Evolutionary conservation across 2,329 filamentous ascomycete genomes (phyloP).

Genomic region (Aspergillus novofumigatus): DNA sequence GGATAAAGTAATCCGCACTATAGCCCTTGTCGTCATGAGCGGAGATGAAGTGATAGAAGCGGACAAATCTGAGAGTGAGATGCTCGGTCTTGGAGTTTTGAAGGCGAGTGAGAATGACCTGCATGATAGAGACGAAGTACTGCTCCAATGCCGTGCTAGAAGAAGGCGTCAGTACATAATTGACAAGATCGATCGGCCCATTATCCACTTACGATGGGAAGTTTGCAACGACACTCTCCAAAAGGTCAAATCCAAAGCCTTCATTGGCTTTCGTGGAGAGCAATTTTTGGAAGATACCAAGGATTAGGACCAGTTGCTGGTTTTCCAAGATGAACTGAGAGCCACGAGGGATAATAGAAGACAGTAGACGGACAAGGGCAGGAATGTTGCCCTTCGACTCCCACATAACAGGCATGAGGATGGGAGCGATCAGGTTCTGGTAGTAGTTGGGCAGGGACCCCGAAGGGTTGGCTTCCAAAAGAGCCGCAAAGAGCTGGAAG

Average conservation of each 20-base stretch:
- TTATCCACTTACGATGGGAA: slow-evolving; percentile 62
- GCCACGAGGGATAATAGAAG: slow-evolving; percentile 76
- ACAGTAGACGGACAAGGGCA: slow-evolving; percentile 77
- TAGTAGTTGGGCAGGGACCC: slow-evolving; percentile 78
- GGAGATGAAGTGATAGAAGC: slow-evolving; percentile 90
- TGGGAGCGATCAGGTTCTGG: slow-evolving; percentile 69
- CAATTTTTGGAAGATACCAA: slow-evolving; percentile 95
- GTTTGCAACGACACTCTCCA: slow-evolving; percentile 72
- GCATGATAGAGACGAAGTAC: slow-evolving; percentile 76
- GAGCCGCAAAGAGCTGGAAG: slow-evolving; percentile 88
- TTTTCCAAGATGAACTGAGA: slow-evolving; percentile 67
- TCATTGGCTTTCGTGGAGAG: slow-evolving; percentile 80
- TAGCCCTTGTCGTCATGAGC: slow-evolving; percentile 75
- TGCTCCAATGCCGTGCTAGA: slow-evolving; percentile 60
- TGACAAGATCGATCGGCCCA: not conserved
- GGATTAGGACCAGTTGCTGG: slow-evolving; percentile 78
- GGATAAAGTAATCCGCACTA: slow-evolving; percentile 88
- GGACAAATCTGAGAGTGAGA: slow-evolving; percentile 80
- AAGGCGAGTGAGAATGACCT: slow-evolving; percentile 71
- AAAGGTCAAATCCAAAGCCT: slow-evolving; percentile 78
- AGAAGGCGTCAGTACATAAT: slow-evolving; percentile 1
- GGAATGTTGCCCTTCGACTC: slow-evolving; percentile 90
- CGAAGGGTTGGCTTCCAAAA: slow-evolving; percentile 79
- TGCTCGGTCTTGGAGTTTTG: slow-evolving; percentile 74
- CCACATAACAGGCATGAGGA: slow-evolving; percentile 82